A percentile compares a stretch with the other conserved stretches of the same genome.
These are phyloP conservation scores for Yamadazyma friedrichii DNA, from an alignment of 1,139 yeast genomes.

Conservation along the genomic window DNA sequence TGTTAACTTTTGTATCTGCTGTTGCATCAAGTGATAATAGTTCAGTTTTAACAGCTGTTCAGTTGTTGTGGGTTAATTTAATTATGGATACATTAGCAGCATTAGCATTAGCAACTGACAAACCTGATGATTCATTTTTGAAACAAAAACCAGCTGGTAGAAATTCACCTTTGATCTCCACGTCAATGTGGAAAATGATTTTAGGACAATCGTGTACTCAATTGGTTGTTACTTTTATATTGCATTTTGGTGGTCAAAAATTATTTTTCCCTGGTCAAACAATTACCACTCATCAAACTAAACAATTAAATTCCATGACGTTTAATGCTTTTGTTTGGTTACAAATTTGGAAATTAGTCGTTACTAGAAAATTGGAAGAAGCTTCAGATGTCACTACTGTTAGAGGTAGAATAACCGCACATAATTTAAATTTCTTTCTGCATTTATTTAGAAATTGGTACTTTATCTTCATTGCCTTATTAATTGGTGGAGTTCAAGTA, in stretches of 20 bases:
- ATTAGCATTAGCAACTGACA: conserved; percentile 94
- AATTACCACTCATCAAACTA: conserved; percentile 45
- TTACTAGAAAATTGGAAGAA: conserved; percentile 89
- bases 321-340: conserved; percentile 97
- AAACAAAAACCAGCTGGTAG: conserved; percentile 86
- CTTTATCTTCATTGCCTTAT: conserved; percentile 65
- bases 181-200: conserved; percentile 98
- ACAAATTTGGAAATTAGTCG: conserved; percentile 91
- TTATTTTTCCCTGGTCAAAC: conserved; percentile 52
- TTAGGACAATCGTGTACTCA: conserved; percentile 82
- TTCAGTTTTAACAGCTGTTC: conserved; percentile 95
- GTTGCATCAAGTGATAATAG: conserved; percentile 75
- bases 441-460: conserved; percentile 81
- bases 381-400: conserved; percentile 64
- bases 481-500: conserved; percentile 83
- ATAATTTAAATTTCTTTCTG: conserved; percentile 76
- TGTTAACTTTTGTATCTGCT: conserved; percentile 90
- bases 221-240: conserved; percentile 69
- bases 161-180: conserved; percentile 73
- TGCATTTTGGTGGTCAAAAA: conserved; percentile 74
- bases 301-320: conserved; percentile 76
- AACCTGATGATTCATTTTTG: conserved; percentile 80
- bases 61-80: conserved; percentile 92
- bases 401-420: conserved; percentile 54
- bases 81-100: conserved; percentile 99